A percentile compares a stretch with the other conserved stretches of the same genome.
These are phyloP conservation scores for Phylloboletellus chloephorus DNA, from an alignment of 1,284 basidiomycete species.

Conservation along the genomic window DNA sequence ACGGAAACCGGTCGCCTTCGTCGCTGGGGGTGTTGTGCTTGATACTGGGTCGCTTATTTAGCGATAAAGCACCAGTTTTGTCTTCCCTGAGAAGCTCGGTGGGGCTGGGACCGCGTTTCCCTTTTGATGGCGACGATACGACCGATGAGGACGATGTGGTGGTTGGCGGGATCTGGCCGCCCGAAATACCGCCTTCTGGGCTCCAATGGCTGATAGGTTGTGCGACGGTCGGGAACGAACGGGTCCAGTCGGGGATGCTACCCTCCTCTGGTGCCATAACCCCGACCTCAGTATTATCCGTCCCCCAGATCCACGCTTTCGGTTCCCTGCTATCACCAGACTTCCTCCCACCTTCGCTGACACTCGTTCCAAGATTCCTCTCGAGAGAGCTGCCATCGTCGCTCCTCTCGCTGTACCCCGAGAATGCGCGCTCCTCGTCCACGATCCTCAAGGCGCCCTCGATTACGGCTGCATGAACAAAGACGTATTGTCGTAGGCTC, in stretches of 20 bases:
- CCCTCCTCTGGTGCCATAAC: slow-evolving; percentile 3
- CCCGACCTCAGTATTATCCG: slow-evolving; percentile 3
- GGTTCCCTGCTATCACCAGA: slow-evolving; percentile 5
- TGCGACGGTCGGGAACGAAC: slow-evolving; percentile 7
- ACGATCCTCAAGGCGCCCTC: slow-evolving; percentile 74
- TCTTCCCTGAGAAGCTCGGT: slow-evolving; percentile 63
- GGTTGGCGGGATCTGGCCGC: slow-evolving; percentile 12
- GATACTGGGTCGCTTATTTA: slow-evolving; percentile 63
- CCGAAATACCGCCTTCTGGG: slow-evolving; percentile 11
- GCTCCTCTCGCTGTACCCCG: slow-evolving; percentile 24
- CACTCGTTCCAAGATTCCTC: slow-evolving; percentile 4
- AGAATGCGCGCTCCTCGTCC: slow-evolving; percentile 60
- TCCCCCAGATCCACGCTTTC: slow-evolving; percentile 9
- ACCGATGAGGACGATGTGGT: slow-evolving; percentile 20
- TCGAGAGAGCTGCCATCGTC: slow-evolving; percentile 25
- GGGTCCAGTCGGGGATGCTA: slow-evolving; percentile 2
- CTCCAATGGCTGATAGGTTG: slow-evolving; percentile 7
- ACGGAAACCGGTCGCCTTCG: slow-evolving; percentile 10
- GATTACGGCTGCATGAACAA: slow-evolving; percentile 81
- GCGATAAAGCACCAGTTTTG: slow-evolving; percentile 47
- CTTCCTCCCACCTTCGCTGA: slow-evolving; percentile 1
- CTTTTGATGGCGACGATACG: slow-evolving; percentile 35
- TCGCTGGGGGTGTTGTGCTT: slow-evolving; percentile 40
- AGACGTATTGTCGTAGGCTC: slow-evolving; percentile 84
- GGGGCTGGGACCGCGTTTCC: slow-evolving; percentile 66